Conservation (phyloP, 2,329 filamentous ascomycete species). For the Penicillium hesseltinei region DNA sequence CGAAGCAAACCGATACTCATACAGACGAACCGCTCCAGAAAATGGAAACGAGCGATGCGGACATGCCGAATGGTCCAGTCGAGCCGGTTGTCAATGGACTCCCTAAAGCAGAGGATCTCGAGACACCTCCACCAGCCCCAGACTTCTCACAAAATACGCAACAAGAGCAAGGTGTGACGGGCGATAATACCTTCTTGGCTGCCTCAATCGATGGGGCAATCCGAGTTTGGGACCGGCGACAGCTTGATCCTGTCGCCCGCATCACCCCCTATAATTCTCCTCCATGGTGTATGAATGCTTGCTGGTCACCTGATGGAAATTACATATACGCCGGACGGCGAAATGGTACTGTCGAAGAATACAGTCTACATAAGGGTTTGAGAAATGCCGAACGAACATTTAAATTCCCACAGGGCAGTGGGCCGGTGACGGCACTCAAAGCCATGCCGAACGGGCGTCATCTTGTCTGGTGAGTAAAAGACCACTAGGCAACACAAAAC, state of each 20-base stretch:
- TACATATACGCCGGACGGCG: slow-evolving; percentile 88
- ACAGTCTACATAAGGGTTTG: slow-evolving; percentile 75
- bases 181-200: slow-evolving; percentile 77
- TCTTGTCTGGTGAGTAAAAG: slow-evolving; percentile 68
- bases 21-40: slow-evolving; percentile 13
- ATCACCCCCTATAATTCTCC: slow-evolving; percentile 75
- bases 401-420: slow-evolving; percentile 84
- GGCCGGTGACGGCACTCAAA: slow-evolving; percentile 80
- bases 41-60: slow-evolving; percentile 17
- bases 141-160: slow-evolving; percentile 27
- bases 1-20: slow-evolving; percentile 4
- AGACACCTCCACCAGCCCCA: slow-evolving; percentile 22
- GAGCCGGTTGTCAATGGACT: slow-evolving; percentile 42
- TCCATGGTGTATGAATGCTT: slow-evolving; percentile 96
- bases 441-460: slow-evolving; percentile 92
- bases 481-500: not conserved
- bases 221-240: slow-evolving; percentile 56
- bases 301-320: slow-evolving; percentile 95
- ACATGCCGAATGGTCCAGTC: slow-evolving; percentile 24
- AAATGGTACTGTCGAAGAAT: slow-evolving; percentile 94
- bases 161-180: slow-evolving; percentile 51
- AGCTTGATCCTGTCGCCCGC: slow-evolving; percentile 71
- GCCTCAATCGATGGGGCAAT: slow-evolving; percentile 57
- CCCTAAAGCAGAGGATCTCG: slow-evolving; percentile 44
- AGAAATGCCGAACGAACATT: slow-evolving; percentile 75